Percentiles rank a stretch among this genome's conserved stretches.
These are phyloP conservation scores for Fusarium sp. DNA, from an alignment of 2,329 filamentous ascomycete species.

Conservation along the genomic window DNA sequence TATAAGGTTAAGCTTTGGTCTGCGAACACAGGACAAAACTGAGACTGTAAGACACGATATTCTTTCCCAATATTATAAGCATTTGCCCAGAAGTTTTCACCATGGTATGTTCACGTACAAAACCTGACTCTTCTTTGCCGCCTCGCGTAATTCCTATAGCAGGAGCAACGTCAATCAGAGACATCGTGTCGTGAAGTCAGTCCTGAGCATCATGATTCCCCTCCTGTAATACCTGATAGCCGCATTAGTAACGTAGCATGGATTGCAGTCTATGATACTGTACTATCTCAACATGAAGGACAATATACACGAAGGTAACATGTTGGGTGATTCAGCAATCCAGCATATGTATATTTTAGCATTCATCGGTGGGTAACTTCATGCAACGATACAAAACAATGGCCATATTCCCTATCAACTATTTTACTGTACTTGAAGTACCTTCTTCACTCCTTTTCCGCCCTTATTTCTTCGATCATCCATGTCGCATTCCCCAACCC, in stretches of 20 bases:
- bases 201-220: no score
- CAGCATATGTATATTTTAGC: accelerated
- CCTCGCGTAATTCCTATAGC: accelerated
- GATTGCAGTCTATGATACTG: accelerated
- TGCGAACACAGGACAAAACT: neutral
- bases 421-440: accelerated
- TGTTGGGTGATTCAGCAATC: neutral
- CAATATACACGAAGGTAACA: neutral
- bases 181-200: accelerated
- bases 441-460: no score
- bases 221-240: no score
- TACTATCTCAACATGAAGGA: accelerated
- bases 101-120: no score
- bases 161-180: no score
- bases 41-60: neutral
- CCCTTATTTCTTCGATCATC: neutral
- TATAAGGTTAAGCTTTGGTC: neutral
- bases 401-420: no score
- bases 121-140: no score
- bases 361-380: accelerated
- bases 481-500: neutral
- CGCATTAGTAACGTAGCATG: no score
- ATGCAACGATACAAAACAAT: neutral
- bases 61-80: neutral
- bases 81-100: neutral